Evolutionary conservation across 345 rosid genomes (phyloP).

Genomic region (Hibiscus mutabilis): DNA sequence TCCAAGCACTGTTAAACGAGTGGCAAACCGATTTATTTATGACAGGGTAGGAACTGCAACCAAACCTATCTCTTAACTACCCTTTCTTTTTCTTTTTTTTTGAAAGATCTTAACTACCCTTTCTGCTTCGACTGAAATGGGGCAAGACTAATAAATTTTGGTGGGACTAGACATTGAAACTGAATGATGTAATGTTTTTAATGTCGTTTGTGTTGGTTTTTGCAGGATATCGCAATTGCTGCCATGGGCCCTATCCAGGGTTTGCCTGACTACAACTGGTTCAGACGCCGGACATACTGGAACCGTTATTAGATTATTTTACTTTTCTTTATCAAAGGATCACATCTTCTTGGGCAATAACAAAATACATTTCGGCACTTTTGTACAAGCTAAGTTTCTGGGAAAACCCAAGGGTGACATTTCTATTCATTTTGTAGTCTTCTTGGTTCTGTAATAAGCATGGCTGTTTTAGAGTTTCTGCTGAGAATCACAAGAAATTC

Average conservation of each 20-base stretch:
- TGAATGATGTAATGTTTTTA: background rate
- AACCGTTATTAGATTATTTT: slow-evolving; percentile 60
- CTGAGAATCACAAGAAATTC: slow-evolving; percentile 5
- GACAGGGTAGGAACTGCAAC: slow-evolving; percentile 54
- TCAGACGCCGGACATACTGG: slow-evolving; percentile 98
- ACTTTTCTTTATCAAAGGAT: background rate
- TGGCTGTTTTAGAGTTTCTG: slow-evolving; percentile 18
- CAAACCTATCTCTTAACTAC: background rate
- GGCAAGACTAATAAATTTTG: background rate
- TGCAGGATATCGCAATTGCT: slow-evolving; percentile 88
- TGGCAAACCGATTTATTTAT: slow-evolving; percentile 78
- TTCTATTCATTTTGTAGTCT: slow-evolving; percentile 10
- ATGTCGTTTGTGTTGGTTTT: background rate
- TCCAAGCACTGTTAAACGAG: slow-evolving; percentile 79
- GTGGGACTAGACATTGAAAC: background rate
- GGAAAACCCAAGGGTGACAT: slow-evolving; percentile 12
- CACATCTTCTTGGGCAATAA: background rate
- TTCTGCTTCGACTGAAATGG: background rate
- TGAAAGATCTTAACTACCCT: too few species aligned
- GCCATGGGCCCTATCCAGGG: slow-evolving; percentile 93
- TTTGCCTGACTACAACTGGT: slow-evolving; percentile 92
- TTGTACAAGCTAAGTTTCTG: slow-evolving; percentile 11
- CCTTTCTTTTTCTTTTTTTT: too few species aligned
- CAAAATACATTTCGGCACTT: slow-evolving; percentile 14
- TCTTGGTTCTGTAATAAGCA: slow-evolving; percentile 23